Evolutionary conservation across 495 filamentous ascomycete species (phyloP).

Genomic region (Trichoderma reesei): DNA sequence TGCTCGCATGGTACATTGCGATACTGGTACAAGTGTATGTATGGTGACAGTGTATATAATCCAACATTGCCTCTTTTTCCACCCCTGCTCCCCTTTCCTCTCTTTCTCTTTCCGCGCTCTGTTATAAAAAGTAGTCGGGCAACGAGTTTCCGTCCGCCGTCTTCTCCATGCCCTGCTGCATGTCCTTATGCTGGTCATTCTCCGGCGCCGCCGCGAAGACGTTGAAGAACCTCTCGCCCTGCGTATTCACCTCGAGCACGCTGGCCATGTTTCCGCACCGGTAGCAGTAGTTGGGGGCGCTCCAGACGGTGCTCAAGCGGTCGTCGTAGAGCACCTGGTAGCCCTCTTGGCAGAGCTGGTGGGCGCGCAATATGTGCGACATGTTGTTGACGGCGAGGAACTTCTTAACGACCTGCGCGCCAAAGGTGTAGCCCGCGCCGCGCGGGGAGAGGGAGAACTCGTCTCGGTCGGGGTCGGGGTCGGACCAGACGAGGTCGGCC

Average conservation of each 20-base stretch:
- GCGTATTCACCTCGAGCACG: slow-evolving; percentile 89
- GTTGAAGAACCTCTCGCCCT: slow-evolving; percentile 87
- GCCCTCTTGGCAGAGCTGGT: slow-evolving; percentile 95
- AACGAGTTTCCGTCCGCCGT: slow-evolving; percentile 38
- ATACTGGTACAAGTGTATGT: neutral
- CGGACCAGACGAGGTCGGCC: slow-evolving; percentile 98
- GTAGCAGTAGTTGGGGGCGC: slow-evolving; percentile 94
- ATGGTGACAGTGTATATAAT: neutral
- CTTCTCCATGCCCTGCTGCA: slow-evolving; percentile 50
- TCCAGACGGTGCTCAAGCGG: slow-evolving; percentile 91
- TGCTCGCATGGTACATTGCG: neutral
- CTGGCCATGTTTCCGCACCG: slow-evolving; percentile 94
- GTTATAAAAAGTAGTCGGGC: slow-evolving; percentile 47
- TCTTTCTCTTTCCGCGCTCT: neutral
- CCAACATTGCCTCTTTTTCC: too few relatives aligned
- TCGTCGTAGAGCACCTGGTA: slow-evolving; percentile 95
- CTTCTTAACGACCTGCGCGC: slow-evolving; percentile 92
- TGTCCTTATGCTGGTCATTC: slow-evolving; percentile 83
- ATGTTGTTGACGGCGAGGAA: slow-evolving; percentile 95
- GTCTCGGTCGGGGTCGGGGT: slow-evolving; percentile 89
- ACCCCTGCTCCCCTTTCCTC: neutral
- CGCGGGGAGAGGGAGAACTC: slow-evolving; percentile 92
- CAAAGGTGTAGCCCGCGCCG: slow-evolving; percentile 94
- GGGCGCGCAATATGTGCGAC: slow-evolving; percentile 91
- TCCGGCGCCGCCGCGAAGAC: slow-evolving; percentile 95